Conservation (phyloP, 2,329 filamentous ascomycete species). For the Cordyceps farinosa region DNA sequence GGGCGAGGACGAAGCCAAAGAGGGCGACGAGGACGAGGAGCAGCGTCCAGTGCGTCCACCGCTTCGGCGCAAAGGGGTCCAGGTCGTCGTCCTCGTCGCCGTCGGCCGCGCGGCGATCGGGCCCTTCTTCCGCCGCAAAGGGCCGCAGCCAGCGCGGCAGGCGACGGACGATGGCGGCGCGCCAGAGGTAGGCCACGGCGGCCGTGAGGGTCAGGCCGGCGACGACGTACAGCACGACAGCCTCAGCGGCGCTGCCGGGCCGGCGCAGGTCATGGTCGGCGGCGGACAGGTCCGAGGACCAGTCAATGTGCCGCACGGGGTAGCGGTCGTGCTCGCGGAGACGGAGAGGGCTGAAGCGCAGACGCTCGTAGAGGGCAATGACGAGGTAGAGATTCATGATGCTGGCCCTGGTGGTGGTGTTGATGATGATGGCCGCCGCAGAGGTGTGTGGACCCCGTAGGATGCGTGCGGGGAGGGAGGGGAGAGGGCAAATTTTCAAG, state of each 20-base stretch:
- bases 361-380: background rate
- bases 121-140: slow-evolving; percentile 40
- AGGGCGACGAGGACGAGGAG: slow-evolving; percentile 26
- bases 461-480: background rate
- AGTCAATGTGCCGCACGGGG: background rate
- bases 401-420: background rate
- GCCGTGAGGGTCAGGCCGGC: slow-evolving; percentile 28
- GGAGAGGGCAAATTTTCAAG: background rate
- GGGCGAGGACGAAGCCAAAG: slow-evolving; percentile 26
- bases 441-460: no score
- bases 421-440: no score
- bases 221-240: slow-evolving; percentile 23
- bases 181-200: slow-evolving; percentile 29
- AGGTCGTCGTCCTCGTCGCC: background rate
- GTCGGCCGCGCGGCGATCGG: slow-evolving; percentile 5
- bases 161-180: slow-evolving; percentile 25
- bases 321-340: background rate
- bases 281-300: background rate
- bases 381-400: background rate
- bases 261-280: background rate
- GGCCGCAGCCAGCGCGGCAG: slow-evolving; percentile 40
- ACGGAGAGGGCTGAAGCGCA: background rate
- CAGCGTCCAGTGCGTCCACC: slow-evolving; percentile 40
- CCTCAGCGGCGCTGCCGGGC: slow-evolving; percentile 16
- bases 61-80: slow-evolving; percentile 23